phyloP scores from a whole-genome alignment of 257 asterid species.

The Mitragyna speciosa region DNA sequence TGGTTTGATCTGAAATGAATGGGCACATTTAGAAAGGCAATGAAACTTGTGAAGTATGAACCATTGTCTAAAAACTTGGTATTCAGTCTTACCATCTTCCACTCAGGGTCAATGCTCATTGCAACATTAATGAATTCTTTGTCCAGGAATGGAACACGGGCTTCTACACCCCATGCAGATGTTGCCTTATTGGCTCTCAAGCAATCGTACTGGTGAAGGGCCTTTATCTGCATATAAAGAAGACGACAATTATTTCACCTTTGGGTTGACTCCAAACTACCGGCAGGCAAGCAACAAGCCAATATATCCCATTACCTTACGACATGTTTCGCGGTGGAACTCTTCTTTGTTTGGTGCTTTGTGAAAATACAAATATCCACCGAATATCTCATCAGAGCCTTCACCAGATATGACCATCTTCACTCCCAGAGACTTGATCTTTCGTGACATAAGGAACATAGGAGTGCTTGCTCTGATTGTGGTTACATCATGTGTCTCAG shows the following conservation, averaged over 20 bases:
- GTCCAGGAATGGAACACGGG: slow-evolving; percentile 87
- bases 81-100: slow-evolving; percentile 61
- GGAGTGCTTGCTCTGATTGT: slow-evolving; percentile 98
- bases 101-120: slow-evolving; percentile 90
- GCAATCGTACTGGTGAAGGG: slow-evolving; percentile 95
- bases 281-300: not conserved
- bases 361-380: slow-evolving; percentile 91
- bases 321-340: slow-evolving; percentile 85
- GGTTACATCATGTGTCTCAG: slow-evolving; percentile 92
- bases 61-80: not conserved
- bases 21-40: not conserved
- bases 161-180: slow-evolving; percentile 99
- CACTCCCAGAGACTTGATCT: slow-evolving; percentile 92
- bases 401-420: slow-evolving; percentile 98
- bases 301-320: slow-evolving; percentile 43
- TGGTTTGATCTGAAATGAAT: slow-evolving; percentile 57
- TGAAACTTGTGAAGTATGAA: not conserved
- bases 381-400: slow-evolving; percentile 98
- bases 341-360: slow-evolving; percentile 96
- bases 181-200: slow-evolving; percentile 92
- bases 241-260: slow-evolving; percentile 4
- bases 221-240: slow-evolving; percentile 59
- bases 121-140: slow-evolving; percentile 86
- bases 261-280: not conserved
- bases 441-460: slow-evolving; percentile 96